phyloP scores from a whole-genome alignment of 2,329 filamentous ascomycete species.

The Ophiostoma populinum region DNA sequence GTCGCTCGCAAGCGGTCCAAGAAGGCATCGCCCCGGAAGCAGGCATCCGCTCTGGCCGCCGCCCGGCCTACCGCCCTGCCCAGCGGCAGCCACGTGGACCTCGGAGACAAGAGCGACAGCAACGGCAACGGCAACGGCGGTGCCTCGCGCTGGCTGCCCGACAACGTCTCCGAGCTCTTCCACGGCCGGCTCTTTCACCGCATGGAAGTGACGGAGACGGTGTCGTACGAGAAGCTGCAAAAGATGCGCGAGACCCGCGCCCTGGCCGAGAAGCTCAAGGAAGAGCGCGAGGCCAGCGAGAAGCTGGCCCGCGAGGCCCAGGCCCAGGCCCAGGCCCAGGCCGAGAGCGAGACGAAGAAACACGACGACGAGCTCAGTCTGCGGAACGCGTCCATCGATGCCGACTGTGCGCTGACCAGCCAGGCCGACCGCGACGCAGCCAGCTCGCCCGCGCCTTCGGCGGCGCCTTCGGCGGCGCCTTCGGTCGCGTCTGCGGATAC shows the following conservation, averaged over 20 bases:
- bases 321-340: background rate
- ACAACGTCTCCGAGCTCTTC: conserved; percentile 40
- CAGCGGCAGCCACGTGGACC: conserved; percentile 7
- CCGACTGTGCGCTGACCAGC: background rate
- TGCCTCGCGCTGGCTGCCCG: conserved; percentile 35
- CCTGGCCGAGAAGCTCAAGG: conserved; percentile 13
- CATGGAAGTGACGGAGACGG: conserved; percentile 41
- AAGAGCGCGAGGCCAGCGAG: conserved; percentile 5
- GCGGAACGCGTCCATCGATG: background rate
- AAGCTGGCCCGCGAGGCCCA: conserved; percentile 3
- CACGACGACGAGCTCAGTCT: background rate
- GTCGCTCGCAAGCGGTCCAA: background rate
- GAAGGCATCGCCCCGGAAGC: background rate
- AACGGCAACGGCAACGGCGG: conserved; percentile 9
- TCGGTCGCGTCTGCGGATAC: background rate
- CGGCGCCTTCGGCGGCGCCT: background rate
- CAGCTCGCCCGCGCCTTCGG: too few relatives aligned
- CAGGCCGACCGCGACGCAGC: too few relatives aligned
- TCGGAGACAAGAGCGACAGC: conserved; percentile 6
- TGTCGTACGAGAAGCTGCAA: conserved; percentile 34
- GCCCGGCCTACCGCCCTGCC: background rate
- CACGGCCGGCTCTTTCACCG: conserved; percentile 35
- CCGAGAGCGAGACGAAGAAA: conserved; percentile 5
- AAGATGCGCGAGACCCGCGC: conserved; percentile 24
- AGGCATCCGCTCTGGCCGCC: background rate